Evolutionary conservation across 805 yeast genomes (phyloP).

Genomic region (Sugiyamaella floridensis): DNA sequence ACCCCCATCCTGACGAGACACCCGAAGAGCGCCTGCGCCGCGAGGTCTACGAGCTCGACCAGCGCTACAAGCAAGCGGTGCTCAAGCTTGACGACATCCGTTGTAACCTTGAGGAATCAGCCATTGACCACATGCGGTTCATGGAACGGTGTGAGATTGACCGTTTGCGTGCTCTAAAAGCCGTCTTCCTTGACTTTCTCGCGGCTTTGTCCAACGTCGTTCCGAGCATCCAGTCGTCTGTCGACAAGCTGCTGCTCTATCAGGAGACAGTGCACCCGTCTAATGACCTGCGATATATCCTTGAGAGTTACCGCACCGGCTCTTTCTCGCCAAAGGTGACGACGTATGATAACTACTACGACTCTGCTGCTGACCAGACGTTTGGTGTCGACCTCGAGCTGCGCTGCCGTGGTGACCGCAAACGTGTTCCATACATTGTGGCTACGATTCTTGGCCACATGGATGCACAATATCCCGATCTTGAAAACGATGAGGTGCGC

Average conservation of each 20-base stretch:
- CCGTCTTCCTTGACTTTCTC: slow-evolving; percentile 65
- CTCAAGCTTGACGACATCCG: slow-evolving; percentile 55
- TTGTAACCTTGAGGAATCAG: slow-evolving; percentile 63
- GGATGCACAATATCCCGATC: slow-evolving; percentile 59
- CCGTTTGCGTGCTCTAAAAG: slow-evolving; percentile 67
- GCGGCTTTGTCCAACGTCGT: slow-evolving; percentile 58
- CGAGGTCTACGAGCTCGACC: slow-evolving; percentile 55
- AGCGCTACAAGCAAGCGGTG: slow-evolving; percentile 48
- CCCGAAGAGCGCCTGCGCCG: slow-evolving; percentile 45
- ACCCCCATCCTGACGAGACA: slow-evolving; percentile 40
- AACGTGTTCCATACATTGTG: slow-evolving; percentile 62
- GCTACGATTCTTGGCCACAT: slow-evolving; percentile 57
- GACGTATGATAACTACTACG: slow-evolving; percentile 74
- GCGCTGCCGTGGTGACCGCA: slow-evolving; percentile 63
- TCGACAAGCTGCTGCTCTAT: slow-evolving; percentile 53
- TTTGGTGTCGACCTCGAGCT: slow-evolving; percentile 75
- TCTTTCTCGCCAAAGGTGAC: slow-evolving; percentile 63
- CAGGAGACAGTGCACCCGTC: slow-evolving; percentile 70
- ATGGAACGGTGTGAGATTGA: slow-evolving; percentile 81
- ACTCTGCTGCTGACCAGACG: slow-evolving; percentile 57
- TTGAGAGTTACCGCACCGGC: slow-evolving; percentile 68
- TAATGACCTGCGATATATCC: slow-evolving; percentile 57
- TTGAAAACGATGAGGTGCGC: slow-evolving; percentile 62
- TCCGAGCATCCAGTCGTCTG: slow-evolving; percentile 48
- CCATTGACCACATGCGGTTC: slow-evolving; percentile 64